Conservation (phyloP, 805 yeast genomes). For the Grigorovia yakushimaensis region DNA sequence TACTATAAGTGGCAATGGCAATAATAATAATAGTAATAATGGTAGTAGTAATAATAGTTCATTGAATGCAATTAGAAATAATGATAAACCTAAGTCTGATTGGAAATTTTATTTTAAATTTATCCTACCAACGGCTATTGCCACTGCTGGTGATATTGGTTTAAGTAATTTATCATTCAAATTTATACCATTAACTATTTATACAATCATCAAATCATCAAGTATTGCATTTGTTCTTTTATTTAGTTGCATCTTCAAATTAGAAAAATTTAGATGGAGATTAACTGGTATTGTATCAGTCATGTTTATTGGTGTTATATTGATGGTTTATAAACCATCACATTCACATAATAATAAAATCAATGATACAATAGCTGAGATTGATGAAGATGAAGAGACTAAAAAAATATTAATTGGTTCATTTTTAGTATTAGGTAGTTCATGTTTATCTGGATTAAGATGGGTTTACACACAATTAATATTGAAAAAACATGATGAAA, state of each 20-base stretch:
- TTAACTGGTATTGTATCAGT: constrained; percentile 59
- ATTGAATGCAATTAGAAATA: background rate
- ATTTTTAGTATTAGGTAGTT: constrained; percentile 61
- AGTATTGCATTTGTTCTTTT: constrained; percentile 79
- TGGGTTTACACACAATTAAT: constrained; percentile 93
- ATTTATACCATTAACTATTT: constrained; percentile 70
- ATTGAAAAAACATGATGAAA: constrained; percentile 48
- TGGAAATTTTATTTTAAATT: constrained; percentile 38
- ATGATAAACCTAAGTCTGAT: constrained; percentile 7
- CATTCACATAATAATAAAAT: constrained; percentile 12
- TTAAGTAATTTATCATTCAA: constrained; percentile 77
- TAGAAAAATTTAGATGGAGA: constrained; percentile 66
- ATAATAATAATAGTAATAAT: background rate
- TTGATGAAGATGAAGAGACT: constrained; percentile 4
- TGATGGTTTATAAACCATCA: constrained; percentile 65
- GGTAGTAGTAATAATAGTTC: background rate
- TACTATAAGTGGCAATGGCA: background rate
- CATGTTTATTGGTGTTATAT: constrained; percentile 75
- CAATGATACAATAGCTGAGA: no score
- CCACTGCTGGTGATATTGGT: constrained; percentile 91
- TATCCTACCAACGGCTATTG: constrained; percentile 75
- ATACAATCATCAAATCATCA: constrained; percentile 89
- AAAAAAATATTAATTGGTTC: constrained; percentile 44
- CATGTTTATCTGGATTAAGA: constrained; percentile 78
- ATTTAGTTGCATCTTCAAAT: constrained; percentile 73